These are phyloP conservation scores for Heliocybe sulcata DNA, from an alignment of 1,284 basidiomycete genomes.

Conservation along the genomic window DNA sequence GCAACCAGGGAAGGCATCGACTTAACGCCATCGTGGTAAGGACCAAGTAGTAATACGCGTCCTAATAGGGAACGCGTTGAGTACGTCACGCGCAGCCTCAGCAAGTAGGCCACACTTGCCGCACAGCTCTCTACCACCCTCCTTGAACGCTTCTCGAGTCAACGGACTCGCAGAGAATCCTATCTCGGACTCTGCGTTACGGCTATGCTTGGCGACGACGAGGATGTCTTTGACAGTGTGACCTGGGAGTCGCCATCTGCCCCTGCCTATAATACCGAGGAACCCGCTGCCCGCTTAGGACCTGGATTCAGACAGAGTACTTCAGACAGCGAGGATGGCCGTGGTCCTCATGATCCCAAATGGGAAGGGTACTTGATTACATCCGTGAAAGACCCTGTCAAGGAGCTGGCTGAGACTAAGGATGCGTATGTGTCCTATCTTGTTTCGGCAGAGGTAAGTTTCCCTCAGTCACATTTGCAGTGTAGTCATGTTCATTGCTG, in stretches of 20 bases:
- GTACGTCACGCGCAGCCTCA: not conserved
- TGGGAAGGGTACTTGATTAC: slow-evolving; percentile 89
- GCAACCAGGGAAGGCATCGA: not conserved
- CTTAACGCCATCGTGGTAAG: slow-evolving; percentile 5
- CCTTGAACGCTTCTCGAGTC: not conserved
- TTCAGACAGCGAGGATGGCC: slow-evolving; percentile 51
- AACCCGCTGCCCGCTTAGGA: slow-evolving; percentile 34
- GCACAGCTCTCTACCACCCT: not conserved
- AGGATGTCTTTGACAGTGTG: slow-evolving; percentile 81
- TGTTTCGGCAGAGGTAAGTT: slow-evolving; percentile 78
- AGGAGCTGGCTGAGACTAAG: slow-evolving; percentile 93
- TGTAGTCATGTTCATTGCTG: slow-evolving; percentile 3
- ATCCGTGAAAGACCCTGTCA: slow-evolving; percentile 86
- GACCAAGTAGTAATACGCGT: slow-evolving; percentile 1
- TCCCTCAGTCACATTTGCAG: slow-evolving; percentile 1
- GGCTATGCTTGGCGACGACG: slow-evolving; percentile 70
- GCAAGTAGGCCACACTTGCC: not conserved
- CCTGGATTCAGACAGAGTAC: slow-evolving; percentile 77
- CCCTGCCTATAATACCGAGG: slow-evolving; percentile 37
- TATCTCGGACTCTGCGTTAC: not conserved
- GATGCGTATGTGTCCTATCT: slow-evolving; percentile 95
- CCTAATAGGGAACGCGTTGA: not conserved
- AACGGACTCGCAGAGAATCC: not conserved
- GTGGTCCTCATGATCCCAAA: slow-evolving; percentile 66
- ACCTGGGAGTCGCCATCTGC: slow-evolving; percentile 75